Base-by-base conservation (phyloP, 306 rosid genomes). In the Vicia sativa region DNA sequence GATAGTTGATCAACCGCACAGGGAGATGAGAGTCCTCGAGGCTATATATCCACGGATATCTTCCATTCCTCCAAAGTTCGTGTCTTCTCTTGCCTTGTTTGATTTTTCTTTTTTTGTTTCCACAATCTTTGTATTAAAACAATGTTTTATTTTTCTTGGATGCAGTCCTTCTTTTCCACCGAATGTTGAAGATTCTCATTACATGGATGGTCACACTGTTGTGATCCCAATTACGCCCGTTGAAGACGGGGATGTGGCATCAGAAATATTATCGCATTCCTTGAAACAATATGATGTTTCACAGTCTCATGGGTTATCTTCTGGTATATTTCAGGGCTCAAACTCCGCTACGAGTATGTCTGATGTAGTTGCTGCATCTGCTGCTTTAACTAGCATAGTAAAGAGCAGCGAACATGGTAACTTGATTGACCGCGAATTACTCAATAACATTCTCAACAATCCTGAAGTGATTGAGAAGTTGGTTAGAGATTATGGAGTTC, bases 21-120 rank as follows among this genome's bases (percentile, higher is more conserved):
- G 97, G 80, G 97, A 91, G 80, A 70, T 89, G 90, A 82, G 96
- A 80, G 91, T 89, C 44, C 88, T 91, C 15, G 97, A 91, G 85
- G 97, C 97, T 44, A 83, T 87, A 71, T 91, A 91, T 80, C 97
- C 97, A 19, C 88, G 96, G 9, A 79, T 83, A 19, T 89, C 97
- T 37, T 85, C 97, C 69, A 91, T 91, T 73, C 97, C 97, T 68
- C 87, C 80, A 29, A 87, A 91, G 97, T 91, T 31, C 18, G 91
- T 15, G 54, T 70, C 85, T 79, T 65, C 28, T 68, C 82, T 71
- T 67, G 14, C 68, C 62, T 50, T 67, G 6, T 72, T 60, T 69
- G 29, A 16, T 60, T 43, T 26, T 61, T 37, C 10, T 3, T 37
- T 58, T 28, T 71, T 60, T 41, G 16, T 12, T 70, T 77, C n/a